phyloP scores from a whole-genome alignment of 1,284 basidiomycete genomes.

The Rhodotorula sp. region DNA sequence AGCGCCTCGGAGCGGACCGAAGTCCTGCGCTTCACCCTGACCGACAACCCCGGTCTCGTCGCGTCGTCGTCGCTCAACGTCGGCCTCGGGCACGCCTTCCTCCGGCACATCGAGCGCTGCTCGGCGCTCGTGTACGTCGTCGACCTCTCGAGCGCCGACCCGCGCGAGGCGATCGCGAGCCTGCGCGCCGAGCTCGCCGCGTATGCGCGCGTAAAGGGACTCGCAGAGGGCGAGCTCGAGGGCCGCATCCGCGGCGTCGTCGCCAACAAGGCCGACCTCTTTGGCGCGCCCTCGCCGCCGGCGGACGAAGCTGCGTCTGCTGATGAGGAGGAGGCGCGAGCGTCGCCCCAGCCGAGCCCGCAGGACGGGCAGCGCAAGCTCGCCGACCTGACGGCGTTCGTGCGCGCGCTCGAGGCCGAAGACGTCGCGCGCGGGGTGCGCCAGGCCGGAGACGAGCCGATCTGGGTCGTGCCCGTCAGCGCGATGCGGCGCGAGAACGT shows the following conservation, averaged over 20 bases:
- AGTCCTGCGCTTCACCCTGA: constrained; percentile 82
- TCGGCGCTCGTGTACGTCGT: constrained; percentile 88
- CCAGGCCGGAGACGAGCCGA: constrained; percentile 54
- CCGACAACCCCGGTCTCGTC: constrained; percentile 96
- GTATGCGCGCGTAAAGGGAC: constrained; percentile 62
- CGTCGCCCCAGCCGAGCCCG: neutral
- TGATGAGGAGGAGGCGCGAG: neutral
- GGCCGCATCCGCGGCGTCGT: constrained; percentile 60
- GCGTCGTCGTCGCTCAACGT: constrained; percentile 80
- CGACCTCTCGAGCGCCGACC: constrained; percentile 69
- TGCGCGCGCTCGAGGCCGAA: constrained; percentile 55
- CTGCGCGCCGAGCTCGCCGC: constrained; percentile 74
- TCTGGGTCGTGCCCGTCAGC: constrained; percentile 67
- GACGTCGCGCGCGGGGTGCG: constrained; percentile 62
- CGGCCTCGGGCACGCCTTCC: constrained; percentile 90
- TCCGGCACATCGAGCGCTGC: constrained; percentile 90
- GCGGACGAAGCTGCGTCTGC: neutral
- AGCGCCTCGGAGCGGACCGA: constrained; percentile 53
- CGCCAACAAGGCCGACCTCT: constrained; percentile 90
- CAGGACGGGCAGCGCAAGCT: constrained; percentile 12
- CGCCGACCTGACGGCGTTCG: neutral
- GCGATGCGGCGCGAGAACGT: constrained; percentile 80
- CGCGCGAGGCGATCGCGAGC: constrained; percentile 72
- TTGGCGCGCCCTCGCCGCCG: constrained; percentile 47
- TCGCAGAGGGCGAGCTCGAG: constrained; percentile 29